Evolutionary conservation across 2,329 filamentous ascomycete species (phyloP).

Genomic region (Nemania diffusa): DNA sequence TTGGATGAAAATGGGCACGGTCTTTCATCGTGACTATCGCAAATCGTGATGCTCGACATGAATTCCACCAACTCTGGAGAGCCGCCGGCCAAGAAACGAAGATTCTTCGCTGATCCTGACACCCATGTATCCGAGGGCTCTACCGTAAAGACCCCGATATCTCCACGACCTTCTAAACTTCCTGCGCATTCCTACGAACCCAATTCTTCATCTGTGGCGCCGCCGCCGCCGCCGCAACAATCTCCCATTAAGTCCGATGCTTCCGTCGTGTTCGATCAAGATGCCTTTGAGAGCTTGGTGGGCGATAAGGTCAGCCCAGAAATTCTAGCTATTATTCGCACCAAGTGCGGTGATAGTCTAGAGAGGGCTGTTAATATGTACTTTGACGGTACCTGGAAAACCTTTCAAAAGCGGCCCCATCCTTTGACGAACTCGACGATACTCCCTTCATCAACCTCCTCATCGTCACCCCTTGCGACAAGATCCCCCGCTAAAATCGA

Average conservation of each 20-base stretch:
- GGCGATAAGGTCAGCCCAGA: slow-evolving; percentile 65
- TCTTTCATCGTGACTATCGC: neutral
- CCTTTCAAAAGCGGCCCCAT: slow-evolving; percentile 51
- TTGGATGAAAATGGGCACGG: slow-evolving; percentile 16
- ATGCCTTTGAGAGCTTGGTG: slow-evolving; percentile 68
- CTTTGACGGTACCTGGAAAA: slow-evolving; percentile 75
- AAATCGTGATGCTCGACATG: slow-evolving; percentile 48
- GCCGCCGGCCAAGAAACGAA: slow-evolving; percentile 51
- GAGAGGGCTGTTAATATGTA: slow-evolving; percentile 76
- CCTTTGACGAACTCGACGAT: slow-evolving; percentile 33
- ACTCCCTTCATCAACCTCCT: slow-evolving; percentile 28
- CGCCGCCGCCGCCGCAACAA: slow-evolving; percentile 22
- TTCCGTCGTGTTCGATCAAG: slow-evolving; percentile 62
- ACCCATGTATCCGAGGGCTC: slow-evolving; percentile 41
- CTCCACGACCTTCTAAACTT: slow-evolving; percentile 39
- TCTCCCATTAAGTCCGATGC: slow-evolving; percentile 30
- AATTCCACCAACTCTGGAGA: slow-evolving; percentile 51
- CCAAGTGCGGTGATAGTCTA: slow-evolving; percentile 66
- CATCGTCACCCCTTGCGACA: slow-evolving; percentile 3
- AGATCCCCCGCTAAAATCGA: slow-evolving; percentile 32
- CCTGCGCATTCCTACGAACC: slow-evolving; percentile 12
- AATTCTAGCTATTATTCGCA: slow-evolving; percentile 61
- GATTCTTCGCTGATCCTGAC: slow-evolving; percentile 55
- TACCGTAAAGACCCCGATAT: slow-evolving; percentile 36
- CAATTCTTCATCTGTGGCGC: neutral